Evolutionary conservation across 1,284 basidiomycete species (phyloP).

Genomic region (Puccinia coronata): DNA sequence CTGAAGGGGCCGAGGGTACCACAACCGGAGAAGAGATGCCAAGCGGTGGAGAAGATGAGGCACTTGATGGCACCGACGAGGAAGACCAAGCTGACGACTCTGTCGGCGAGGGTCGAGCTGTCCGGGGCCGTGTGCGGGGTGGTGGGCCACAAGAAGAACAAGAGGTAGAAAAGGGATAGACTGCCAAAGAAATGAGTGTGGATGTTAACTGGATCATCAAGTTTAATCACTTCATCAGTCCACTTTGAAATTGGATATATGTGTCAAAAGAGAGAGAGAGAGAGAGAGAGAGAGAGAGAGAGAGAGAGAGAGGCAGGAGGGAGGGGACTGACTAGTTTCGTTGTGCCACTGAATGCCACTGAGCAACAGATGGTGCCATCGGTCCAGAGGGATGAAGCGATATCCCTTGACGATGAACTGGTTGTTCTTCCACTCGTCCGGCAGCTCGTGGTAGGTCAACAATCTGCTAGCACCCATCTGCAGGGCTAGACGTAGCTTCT

Average conservation of each 20-base stretch:
- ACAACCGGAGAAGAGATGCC: slow-evolving; percentile 48
- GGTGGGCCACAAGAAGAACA: slow-evolving; percentile 44
- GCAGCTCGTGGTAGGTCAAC: slow-evolving; percentile 52
- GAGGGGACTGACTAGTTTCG: slow-evolving; percentile 40
- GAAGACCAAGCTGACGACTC: slow-evolving; percentile 40
- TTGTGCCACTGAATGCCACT: slow-evolving; percentile 47
- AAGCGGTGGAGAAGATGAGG: slow-evolving; percentile 44
- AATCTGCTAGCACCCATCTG: slow-evolving; percentile 49
- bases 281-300: too few relatives aligned
- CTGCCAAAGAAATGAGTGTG: slow-evolving; percentile 43
- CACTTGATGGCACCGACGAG: slow-evolving; percentile 47
- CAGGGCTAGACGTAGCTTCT: slow-evolving; percentile 50
- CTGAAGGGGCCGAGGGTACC: slow-evolving; percentile 40
- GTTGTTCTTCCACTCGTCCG: slow-evolving; percentile 52
- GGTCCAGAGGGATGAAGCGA: slow-evolving; percentile 46
- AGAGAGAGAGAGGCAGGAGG: too few relatives aligned
- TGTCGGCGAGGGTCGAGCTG: slow-evolving; percentile 30
- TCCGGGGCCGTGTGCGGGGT: slow-evolving; percentile 29
- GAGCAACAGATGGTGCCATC: slow-evolving; percentile 44
- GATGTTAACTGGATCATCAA: slow-evolving; percentile 38
- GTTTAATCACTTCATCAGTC: neutral
- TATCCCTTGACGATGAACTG: slow-evolving; percentile 48
- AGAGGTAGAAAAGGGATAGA: slow-evolving; percentile 39
- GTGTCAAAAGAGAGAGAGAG: too few relatives aligned
- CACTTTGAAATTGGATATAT: too few relatives aligned